Base-by-base conservation (phyloP, 139 green algal species). In the Chlamydomonas sphaeroides region DNA sequence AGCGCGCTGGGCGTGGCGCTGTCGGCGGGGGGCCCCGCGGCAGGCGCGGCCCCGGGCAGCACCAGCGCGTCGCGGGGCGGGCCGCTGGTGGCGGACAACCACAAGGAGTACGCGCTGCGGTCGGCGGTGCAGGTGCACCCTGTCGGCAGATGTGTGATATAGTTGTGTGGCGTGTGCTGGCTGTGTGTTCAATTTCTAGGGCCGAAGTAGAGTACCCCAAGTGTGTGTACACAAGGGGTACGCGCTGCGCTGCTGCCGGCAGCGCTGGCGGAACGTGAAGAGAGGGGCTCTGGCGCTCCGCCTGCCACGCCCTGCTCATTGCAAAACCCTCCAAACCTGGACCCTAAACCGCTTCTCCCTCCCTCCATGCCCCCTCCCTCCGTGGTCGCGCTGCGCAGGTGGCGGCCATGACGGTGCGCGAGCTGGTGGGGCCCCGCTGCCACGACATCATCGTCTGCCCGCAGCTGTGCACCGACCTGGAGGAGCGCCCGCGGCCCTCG, bases 371-470 rank as follows among this genome's bases (percentile, higher is more conserved):
- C 57, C 57, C 57, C 57, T 65, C 57, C 25, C 6, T 56, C 48
- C 14, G 48, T 11, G 48, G 48, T 56, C 14, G 48, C 14, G 48
- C 61, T 39, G 33, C 45, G 41, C 86, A 92, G 89, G 89, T 93
- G 53, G 89, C 89, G 18, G 89, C 89, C 30, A 86, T 89, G 85
- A 89, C 87, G 6, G 89, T 93, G 42, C 42, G 59, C 25, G 85
- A 93, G 38, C 62, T 94, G 59, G 89, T 89, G 35, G 92, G 93
- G 18, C 45, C 67, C 10, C 49, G 69, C 36, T 97, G 93, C 86
- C 49, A 91, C 26, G 92, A 97, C 61, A 93, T 96, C 62, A 89
- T 96, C 25, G 84, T 96, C 61, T 96, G 90, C 80, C 89, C 91
- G 3, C 87, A 91, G 67, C 62, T 89, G 39, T 80, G 79, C 41